Evolutionary conservation across 805 yeast genomes (phyloP).

Genomic region (Yamadazyma ubonensis): DNA sequence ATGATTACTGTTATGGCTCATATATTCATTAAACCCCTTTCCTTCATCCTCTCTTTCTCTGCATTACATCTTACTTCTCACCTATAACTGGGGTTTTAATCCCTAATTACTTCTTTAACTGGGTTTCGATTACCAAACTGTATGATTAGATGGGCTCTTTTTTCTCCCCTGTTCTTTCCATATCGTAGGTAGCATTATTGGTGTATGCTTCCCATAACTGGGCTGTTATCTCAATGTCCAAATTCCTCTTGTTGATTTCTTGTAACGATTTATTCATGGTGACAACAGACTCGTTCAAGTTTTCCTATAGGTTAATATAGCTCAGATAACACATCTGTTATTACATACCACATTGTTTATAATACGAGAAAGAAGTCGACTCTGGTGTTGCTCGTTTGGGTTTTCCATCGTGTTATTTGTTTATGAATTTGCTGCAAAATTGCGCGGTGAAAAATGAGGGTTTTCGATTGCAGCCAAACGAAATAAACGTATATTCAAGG

Average conservation of each 20-base stretch:
- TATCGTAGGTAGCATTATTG: conserved; percentile 65
- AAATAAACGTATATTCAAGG: background rate
- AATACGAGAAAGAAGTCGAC: conserved; percentile 72
- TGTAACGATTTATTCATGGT: conserved; percentile 61
- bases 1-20: no score
- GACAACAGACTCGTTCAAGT: conserved; percentile 67
- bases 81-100: no score
- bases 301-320: conserved; percentile 42
- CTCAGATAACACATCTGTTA: background rate
- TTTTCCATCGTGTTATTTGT: conserved; percentile 57
- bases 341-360: conserved; percentile 69
- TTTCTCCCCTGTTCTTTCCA: conserved; percentile 63
- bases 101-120: no score
- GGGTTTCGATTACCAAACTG: no score
- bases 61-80: background rate
- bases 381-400: conserved; percentile 82
- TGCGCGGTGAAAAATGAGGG: conserved; percentile 1
- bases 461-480: no score
- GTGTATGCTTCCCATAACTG: conserved; percentile 80
- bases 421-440: background rate
- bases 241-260: conserved; percentile 62
- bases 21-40: background rate
- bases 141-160: conserved; percentile 50
- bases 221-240: conserved; percentile 67
- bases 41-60: background rate